phyloP scores from a whole-genome alignment of 805 yeast genomes.

The Clavispora asparagi region DNA sequence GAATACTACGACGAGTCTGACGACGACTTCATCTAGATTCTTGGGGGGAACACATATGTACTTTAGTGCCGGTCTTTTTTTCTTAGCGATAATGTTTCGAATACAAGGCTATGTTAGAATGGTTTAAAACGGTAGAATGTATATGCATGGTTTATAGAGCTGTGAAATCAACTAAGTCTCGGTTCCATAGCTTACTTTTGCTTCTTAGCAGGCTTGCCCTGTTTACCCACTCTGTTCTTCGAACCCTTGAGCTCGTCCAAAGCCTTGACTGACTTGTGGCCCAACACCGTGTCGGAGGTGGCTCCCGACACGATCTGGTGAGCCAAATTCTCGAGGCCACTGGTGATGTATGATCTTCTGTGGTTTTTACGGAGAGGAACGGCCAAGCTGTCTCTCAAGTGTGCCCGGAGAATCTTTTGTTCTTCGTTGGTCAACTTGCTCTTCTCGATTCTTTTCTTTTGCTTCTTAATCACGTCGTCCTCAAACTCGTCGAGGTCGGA shows the following conservation, averaged over 20 bases:
- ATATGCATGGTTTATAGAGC: neutral
- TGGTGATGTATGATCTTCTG: constrained; percentile 71
- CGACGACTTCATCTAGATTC: constrained; percentile 28
- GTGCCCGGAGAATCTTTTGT: constrained; percentile 39
- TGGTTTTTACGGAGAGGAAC: constrained; percentile 56
- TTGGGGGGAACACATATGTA: neutral
- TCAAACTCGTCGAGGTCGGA: constrained; percentile 58
- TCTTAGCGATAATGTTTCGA: neutral
- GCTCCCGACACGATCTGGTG: constrained; percentile 65
- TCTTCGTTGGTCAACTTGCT: constrained; percentile 46
- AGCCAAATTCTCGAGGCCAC: constrained; percentile 74
- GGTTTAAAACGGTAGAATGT: neutral
- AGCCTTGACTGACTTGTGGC: constrained; percentile 65
- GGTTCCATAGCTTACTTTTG: neutral
- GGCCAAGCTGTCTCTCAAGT: constrained; percentile 49
- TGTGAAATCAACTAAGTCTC: neutral
- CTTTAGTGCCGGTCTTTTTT: neutral
- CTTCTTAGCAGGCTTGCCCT: constrained; percentile 1
- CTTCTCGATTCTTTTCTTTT: constrained; percentile 44
- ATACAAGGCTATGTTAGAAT: neutral
- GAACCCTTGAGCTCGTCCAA: constrained; percentile 45
- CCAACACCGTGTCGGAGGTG: constrained; percentile 64
- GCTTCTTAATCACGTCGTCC: constrained; percentile 61
- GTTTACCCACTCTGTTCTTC: constrained; percentile 1
- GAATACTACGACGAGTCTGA: constrained; percentile 77